phyloP scores from a whole-genome alignment of 768 basidiomycete genomes.

The Rhodotorula kratochvilovae region DNA sequence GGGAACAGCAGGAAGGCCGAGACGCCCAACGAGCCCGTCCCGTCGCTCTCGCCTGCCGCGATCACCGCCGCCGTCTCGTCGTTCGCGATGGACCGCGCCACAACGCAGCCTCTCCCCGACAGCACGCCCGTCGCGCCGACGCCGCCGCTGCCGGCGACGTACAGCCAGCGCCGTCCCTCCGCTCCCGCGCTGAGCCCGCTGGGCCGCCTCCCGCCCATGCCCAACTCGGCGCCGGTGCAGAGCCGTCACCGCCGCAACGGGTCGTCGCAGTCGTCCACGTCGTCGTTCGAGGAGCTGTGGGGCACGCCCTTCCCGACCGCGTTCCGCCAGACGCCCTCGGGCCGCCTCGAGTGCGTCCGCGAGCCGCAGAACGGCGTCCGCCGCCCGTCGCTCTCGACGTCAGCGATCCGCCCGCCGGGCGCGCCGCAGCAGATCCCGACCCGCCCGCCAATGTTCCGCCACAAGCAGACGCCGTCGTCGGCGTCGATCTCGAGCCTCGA shows the following conservation, averaged over 20 bases:
- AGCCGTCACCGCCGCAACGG: neutral
- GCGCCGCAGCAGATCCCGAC: neutral
- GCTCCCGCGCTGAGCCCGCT: neutral
- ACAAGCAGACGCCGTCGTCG: slow-evolving; percentile 13
- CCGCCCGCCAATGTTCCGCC: slow-evolving; percentile 9
- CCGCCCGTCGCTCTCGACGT: neutral
- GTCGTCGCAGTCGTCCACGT: slow-evolving; percentile 21
- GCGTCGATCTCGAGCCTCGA: slow-evolving; percentile 29
- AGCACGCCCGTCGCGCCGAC: neutral
- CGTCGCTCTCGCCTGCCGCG: neutral
- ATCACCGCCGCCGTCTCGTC: neutral
- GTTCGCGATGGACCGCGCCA: slow-evolving; percentile 5
- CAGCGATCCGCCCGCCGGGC: neutral
- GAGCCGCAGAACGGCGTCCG: neutral
- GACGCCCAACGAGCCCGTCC: slow-evolving; percentile 9
- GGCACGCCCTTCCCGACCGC: slow-evolving; percentile 11
- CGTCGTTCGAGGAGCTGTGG: slow-evolving; percentile 31
- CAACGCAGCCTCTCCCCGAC: slow-evolving; percentile 6
- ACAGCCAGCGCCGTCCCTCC: neutral
- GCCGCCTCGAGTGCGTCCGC: slow-evolving; percentile 24
- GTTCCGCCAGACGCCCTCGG: slow-evolving; percentile 27
- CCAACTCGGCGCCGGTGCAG: neutral
- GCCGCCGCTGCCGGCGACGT: neutral
- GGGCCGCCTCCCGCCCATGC: slow-evolving; percentile 1
- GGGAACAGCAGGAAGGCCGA: neutral